Conservation (phyloP, 164 flowering plant genomes). For the Magnolia kwangsiensis region DNA sequence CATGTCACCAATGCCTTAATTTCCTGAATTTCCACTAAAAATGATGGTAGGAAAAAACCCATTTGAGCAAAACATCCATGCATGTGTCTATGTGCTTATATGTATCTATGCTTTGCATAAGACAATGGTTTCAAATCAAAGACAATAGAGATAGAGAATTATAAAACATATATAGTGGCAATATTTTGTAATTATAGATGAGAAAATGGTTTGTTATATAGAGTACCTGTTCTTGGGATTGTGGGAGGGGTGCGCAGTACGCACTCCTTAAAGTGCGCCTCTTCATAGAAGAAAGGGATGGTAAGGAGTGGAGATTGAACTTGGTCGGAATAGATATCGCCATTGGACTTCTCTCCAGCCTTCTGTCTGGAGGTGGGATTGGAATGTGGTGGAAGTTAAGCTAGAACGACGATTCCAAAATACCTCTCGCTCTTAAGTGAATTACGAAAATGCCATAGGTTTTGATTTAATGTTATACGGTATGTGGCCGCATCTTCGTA, state of each 20-base stretch:
- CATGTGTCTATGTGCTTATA: neutral
- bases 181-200: neutral
- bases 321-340: conserved; percentile 11
- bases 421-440: neutral
- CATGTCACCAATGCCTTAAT: neutral
- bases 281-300: conserved; percentile 3
- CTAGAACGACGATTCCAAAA: neutral
- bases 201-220: neutral
- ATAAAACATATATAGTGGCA: neutral
- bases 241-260: conserved; percentile 19
- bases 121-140: neutral
- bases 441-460: neutral
- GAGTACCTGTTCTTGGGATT: conserved; percentile 20
- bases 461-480: too few relatives aligned
- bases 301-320: conserved; percentile 3
- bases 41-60: neutral
- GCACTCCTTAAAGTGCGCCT: conserved; percentile 5
- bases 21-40: neutral
- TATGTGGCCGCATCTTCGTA: too few relatives aligned
- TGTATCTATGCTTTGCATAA: neutral
- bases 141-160: neutral
- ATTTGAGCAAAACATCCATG: neutral
- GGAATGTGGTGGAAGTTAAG: neutral
- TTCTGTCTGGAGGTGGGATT: neutral
- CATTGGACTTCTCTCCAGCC: neutral